A percentile compares a stretch with the other conserved stretches of the same genome.
Conservation (phyloP, 345 rosid genomes). For the Rhizophora apiculata region DNA sequence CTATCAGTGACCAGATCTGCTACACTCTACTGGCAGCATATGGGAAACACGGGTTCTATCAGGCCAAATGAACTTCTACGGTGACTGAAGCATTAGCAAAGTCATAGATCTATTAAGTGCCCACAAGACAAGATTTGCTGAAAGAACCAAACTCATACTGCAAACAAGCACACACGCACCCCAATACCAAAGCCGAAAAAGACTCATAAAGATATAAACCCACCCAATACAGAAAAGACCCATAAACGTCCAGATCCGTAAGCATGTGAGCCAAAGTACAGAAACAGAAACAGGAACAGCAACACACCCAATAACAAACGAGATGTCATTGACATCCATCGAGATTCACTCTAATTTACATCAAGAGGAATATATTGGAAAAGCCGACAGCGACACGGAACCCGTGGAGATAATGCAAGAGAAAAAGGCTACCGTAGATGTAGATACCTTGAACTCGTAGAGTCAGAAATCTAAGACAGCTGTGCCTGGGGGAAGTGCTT, state of each 20-base stretch:
- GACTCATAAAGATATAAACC: background rate
- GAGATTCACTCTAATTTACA: no score
- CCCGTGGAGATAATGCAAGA: background rate
- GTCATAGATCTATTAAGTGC: no score
- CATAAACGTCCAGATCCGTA: conserved; percentile 11
- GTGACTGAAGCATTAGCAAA: no score
- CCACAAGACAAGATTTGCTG: no score
- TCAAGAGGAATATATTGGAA: no score
- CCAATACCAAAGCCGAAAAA: background rate
- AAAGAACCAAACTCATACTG: no score
- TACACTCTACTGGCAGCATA: background rate
- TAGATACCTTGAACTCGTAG: conserved; percentile 2
- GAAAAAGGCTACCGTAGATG: no score
- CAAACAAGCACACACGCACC: no score
- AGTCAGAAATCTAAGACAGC: no score
- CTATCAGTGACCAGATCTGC: conserved; percentile 12
- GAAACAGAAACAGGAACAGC: background rate
- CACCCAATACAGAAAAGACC: background rate
- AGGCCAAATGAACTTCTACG: no score
- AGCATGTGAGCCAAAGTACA: background rate
- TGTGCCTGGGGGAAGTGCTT: background rate
- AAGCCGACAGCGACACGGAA: background rate
- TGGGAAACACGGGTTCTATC: background rate
- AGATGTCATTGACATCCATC: no score
- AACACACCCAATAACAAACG: background rate